Conservation (phyloP, 2,329 filamentous ascomycete genomes). For the Talaromyces funiculosus region DNA sequence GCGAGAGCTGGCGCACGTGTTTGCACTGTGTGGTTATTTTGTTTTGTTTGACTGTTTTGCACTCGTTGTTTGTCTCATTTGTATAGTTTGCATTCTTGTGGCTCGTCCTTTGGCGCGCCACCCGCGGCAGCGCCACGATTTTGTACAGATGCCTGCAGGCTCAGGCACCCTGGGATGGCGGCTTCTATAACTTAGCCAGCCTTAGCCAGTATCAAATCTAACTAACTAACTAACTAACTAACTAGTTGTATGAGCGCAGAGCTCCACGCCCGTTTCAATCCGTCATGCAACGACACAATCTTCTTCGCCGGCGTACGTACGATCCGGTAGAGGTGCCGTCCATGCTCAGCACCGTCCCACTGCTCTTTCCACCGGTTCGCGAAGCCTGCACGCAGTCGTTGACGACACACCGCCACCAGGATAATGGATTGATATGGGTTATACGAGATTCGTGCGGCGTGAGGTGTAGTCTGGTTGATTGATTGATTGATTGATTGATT, state of each 20-base stretch:
- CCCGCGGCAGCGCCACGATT: too few species aligned
- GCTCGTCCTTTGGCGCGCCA: too few species aligned
- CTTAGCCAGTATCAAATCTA: too few species aligned
- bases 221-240: too few species aligned
- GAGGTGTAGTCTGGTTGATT: neutral
- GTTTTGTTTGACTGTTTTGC: too few species aligned
- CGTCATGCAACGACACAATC: neutral
- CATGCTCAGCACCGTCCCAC: neutral
- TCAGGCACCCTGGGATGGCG: too few species aligned
- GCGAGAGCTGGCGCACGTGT: too few species aligned
- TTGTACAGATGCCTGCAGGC: too few species aligned
- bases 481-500: neutral
- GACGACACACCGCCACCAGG: neutral
- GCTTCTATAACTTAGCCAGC: too few species aligned
- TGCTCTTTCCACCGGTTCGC: neutral
- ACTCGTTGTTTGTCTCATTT: too few species aligned
- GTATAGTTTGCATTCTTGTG: too few species aligned
- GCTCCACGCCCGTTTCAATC: neutral
- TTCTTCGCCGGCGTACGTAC: neutral
- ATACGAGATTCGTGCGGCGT: neutral
- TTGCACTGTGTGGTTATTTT: too few species aligned
- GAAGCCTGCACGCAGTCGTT: neutral
- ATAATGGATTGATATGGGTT: neutral
- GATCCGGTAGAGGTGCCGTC: neutral
- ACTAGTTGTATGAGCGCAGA: neutral